A percentile compares a stretch with the other conserved stretches of the same genome.
These are phyloP conservation scores for Rhodotorula mucilaginosa DNA, from an alignment of 1,284 basidiomycete genomes.

Conservation along the genomic window DNA sequence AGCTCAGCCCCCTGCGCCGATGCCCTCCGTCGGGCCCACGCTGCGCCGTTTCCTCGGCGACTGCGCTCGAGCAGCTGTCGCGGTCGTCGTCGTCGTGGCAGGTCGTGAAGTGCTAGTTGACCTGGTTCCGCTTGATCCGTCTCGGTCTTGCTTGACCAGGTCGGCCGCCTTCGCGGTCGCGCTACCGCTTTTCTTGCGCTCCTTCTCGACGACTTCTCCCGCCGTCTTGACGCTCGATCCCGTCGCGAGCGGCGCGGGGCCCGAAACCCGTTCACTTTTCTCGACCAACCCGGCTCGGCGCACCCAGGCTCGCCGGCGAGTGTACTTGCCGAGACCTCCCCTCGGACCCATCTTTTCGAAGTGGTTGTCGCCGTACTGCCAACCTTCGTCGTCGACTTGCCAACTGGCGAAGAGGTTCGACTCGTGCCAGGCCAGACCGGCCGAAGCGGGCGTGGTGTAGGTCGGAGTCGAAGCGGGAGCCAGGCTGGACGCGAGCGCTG, in stretches of 20 bases:
- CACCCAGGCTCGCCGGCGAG: constrained; percentile 50
- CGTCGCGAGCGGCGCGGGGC: neutral
- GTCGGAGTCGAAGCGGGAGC: neutral
- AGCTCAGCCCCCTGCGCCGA: neutral
- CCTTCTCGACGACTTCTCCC: neutral
- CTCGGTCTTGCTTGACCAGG: neutral
- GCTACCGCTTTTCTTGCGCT: neutral
- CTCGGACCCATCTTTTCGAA: constrained; percentile 51
- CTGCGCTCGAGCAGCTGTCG: neutral
- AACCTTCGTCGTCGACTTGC: constrained; percentile 50
- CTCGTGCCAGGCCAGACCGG: constrained; percentile 12
- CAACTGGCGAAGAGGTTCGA: constrained; percentile 29
- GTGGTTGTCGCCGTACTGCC: constrained; percentile 54
- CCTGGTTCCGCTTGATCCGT: neutral
- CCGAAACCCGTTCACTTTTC: constrained; percentile 28
- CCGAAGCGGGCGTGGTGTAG: neutral
- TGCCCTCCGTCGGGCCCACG: neutral
- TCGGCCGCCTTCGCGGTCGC: neutral
- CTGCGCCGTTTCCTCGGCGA: neutral
- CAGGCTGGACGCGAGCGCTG: neutral
- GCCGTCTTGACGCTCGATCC: neutral
- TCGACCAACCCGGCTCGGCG: constrained; percentile 49
- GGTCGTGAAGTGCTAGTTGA: neutral
- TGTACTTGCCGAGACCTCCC: constrained; percentile 51
- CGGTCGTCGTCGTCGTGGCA: neutral